Base-by-base conservation (phyloP, 306 rosid genomes). In the Acmispon strigosus region DNA sequence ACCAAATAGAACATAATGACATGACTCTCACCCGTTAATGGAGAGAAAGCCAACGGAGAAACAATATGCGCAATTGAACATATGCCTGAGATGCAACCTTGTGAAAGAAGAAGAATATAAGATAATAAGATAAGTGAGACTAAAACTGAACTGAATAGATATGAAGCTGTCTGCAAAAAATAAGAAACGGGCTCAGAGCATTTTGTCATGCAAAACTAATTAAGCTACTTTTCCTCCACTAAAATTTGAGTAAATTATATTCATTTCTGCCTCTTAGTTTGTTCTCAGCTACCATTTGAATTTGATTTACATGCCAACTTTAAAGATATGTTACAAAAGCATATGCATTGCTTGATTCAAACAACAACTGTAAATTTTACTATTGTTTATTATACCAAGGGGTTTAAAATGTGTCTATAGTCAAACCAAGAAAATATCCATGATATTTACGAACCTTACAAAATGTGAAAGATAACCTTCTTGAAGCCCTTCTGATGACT, bases 11-110 rank as follows among this genome's bases (percentile, higher is more conserved):
- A 52, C 7, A 58, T 51, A 42, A 41, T 53, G 65, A 11, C 65
- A 53, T 57, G 56, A 48, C 32, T 37, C 52, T 66, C 61, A 90
- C 98, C 98, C n/a, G 98, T 87, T 73, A 93, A 77, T 62, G 98
- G 98, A 79, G 97, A 87, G 86, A 90, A 90, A 71, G 83, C 90
- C 69, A 93, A 74, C 8, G 98, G 98, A 78, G 97, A 88, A 50
- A 88, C 84, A 41, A 88, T 84, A 70, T 89, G 86, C 22, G 97
- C 90, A 49, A 88, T 69, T 44, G 98, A 87, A 75, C 89, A 87
- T 84, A 94, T 83, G 81, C 98, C 98, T 39, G 98, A 90, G 77
- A 94, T 87, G 77, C 97, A 94, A 64, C 98, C 98, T 80, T 89
- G 96, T 90, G 73, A 49, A 73, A 59, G 8, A 34, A 71, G 32